Base-by-base conservation (phyloP, 306 rosid genomes). In the Pyrus bretschneideri region DNA sequence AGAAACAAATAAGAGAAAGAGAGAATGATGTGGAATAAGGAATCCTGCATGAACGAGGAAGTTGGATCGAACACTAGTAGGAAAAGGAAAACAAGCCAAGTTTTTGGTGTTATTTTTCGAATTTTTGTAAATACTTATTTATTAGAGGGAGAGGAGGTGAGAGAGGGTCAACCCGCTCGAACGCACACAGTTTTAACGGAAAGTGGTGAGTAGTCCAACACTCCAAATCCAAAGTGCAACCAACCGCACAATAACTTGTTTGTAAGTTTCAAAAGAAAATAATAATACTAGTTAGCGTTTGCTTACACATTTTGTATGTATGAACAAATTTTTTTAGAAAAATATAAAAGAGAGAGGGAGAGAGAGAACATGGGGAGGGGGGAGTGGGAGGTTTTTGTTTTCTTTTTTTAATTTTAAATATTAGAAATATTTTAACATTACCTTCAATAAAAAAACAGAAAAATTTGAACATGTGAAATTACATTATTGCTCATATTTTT, bases 111-210 rank as follows among this genome's bases (percentile, higher is more conserved):
- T 57, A n/a, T 1, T 55, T 14, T 19, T 4, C 4, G 15, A 19
- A 27, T 27, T 73, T 55, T 22, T n/a, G 27, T 21, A 9, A 58
- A 12, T 78, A 51, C 61, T 29, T 46, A 23, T 58, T 45, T 33
- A 18, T 66, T n/a, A 27, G 45, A 70, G 33, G 42, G 55, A 60
- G 55, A 51, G 18, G 31, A 68, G 12, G 6, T 21, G 57, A 29
- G 78, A 23, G 25, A 57, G 33, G 62, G 58, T 59, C 70, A 46
- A 67, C 70, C 25, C 23, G 44, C 33, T 31, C 4, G 31, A 73
- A 11, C 74, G 81, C 84, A 71, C 84, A 78, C 78, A 42, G 81
- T 63, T 64, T 76, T 81, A 29, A 76, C 71, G 67, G 76, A 75
- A 60, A 61, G 71, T 67, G 80, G 79, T 60, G 79, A 27, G 69